Base-by-base conservation (phyloP, 2,329 filamentous ascomycete genomes). In the Hymenoscyphus repandus region DNA sequence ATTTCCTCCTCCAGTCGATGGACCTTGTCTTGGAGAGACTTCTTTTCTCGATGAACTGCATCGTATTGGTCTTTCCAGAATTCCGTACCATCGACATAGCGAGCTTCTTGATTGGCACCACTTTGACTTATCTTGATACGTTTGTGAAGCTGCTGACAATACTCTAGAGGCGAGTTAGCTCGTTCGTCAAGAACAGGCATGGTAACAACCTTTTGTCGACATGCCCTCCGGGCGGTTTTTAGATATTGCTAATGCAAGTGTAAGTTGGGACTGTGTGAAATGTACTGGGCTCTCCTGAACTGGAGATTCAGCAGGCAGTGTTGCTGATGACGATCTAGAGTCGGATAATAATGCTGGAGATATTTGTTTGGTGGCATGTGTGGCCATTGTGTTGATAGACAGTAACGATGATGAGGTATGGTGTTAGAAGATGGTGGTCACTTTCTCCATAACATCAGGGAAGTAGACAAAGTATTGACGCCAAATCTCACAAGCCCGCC, bases 21-120 rank as follows among this genome's bases (percentile, higher is more conserved):
- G 20, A 64, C 15, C 34, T 57, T 57, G n/a, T 56, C 52, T n/a
- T 62, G 54, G 1, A 64, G 53, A 20, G 9, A 41, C 30, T 55
- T 55, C 38, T 61, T 62, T 39, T 65, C 58, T 13, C 36, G 18
- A 38, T 57, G 42, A 30, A 62, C 40, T 11, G 41, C 57, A 2
- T 46, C 33, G 18, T 58, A 65, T 45, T 61, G 58, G 30, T 62
- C 58, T 40, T 58, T 63, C 63, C 63, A 65, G 48, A 62, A 62
- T 42, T 58, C 58, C 1, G 41, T 34, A n/a, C 52, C 57, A 47
- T 64, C 63, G 43, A 64, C 37, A 49, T 61, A 58, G n/a, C 58
- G 58, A n/a, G 49, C 41, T 15, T 56, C 40, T 10, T 54, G 44
- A 20, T 41, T 11, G 7, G 39, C 10, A 27, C 37, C 37, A 20